Conservation (phyloP, 164 flowering plant species). For the Paratinospora sagittata region DNA sequence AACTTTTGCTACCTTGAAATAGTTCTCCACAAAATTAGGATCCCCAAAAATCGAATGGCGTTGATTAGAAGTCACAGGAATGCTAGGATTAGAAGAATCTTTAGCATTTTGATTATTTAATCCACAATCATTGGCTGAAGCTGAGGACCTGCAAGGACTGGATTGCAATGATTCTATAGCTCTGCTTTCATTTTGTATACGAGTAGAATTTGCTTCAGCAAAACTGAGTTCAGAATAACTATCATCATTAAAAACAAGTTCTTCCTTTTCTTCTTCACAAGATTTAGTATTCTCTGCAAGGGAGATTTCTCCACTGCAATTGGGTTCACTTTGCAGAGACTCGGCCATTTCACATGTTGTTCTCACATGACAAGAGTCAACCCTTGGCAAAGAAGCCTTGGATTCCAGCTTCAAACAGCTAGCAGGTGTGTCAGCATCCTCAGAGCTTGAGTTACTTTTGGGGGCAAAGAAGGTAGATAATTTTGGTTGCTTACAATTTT, state of each 20-base stretch:
- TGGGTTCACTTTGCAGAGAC: constrained; percentile 7
- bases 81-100: constrained; percentile 26
- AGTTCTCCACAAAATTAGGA: constrained; percentile 91
- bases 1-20: constrained; percentile 71
- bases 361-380: constrained; percentile 10
- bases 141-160: constrained; percentile 25
- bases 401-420: constrained; percentile 24
- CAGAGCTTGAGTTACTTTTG: constrained; percentile 25
- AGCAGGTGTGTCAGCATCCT: constrained; percentile 20
- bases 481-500: constrained; percentile 55
- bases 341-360: constrained; percentile 25
- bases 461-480: constrained; percentile 64
- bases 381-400: constrained; percentile 21
- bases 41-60: constrained; percentile 63
- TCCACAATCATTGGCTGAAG: constrained; percentile 28
- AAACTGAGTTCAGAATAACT: constrained; percentile 16
- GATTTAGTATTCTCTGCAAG: constrained; percentile 11
- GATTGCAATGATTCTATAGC: constrained; percentile 18
- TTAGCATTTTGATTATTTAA: constrained; percentile 21
- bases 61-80: constrained; percentile 21
- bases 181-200: constrained; percentile 16
- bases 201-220: constrained; percentile 5
- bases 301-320: constrained; percentile 19
- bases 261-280: constrained; percentile 16
- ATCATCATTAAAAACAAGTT: constrained; percentile 16